phyloP scores from a whole-genome alignment of 2,329 filamentous ascomycete genomes.

The Colletotrichum melonis region DNA sequence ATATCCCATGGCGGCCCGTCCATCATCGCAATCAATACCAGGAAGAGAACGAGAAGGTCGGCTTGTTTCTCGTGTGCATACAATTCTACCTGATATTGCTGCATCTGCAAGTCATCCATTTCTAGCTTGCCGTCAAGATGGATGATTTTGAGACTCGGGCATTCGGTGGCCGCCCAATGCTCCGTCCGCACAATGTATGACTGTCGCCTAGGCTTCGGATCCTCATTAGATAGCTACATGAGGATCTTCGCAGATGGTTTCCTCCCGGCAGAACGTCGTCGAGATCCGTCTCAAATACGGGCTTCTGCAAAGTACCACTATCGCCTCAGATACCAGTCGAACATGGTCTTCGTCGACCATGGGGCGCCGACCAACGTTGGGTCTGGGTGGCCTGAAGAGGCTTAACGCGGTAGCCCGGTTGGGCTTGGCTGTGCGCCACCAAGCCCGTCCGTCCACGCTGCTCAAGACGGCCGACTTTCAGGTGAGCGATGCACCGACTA shows the following conservation, averaged over 20 bases:
- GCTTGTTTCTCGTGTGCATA: background rate
- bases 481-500: conserved; percentile 7
- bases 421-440: conserved; percentile 19
- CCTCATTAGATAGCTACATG: conserved; percentile 13
- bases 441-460: conserved; percentile 25
- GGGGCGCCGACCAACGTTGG: conserved; percentile 16
- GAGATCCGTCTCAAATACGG: conserved; percentile 31
- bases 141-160: background rate
- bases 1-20: background rate
- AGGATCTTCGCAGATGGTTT: conserved; percentile 25
- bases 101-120: background rate
- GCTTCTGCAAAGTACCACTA: conserved; percentile 11
- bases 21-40: background rate
- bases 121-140: conserved; percentile 4
- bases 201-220: background rate
- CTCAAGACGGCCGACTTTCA: conserved; percentile 27
- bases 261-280: background rate
- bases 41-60: background rate
- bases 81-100: background rate
- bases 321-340: conserved; percentile 23
- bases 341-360: background rate
- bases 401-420: conserved; percentile 10
- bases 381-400: conserved; percentile 4
- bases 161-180: background rate
- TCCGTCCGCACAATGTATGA: background rate